Percentiles rank a stretch among this genome's conserved stretches.
These are phyloP conservation scores for Acorus gramineus DNA, from an alignment of 106 monocot species.

Conservation along the genomic window DNA sequence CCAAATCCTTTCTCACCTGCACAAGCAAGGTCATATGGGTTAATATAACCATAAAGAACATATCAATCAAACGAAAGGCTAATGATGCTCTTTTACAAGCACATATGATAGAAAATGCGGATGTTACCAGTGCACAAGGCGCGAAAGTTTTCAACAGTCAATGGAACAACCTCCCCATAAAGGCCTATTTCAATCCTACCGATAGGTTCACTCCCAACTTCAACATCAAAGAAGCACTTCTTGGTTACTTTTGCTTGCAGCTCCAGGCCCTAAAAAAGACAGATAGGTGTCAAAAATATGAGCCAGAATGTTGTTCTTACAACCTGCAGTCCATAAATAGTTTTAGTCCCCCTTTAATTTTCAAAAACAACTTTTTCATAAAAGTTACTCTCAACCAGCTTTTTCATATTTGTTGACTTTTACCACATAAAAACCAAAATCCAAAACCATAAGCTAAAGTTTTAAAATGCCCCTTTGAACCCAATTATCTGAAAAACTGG, in stretches of 20 bases:
- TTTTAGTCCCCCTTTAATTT: too few relatives aligned
- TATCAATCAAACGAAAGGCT: neutral
- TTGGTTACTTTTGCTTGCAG: slow-evolving; percentile 58
- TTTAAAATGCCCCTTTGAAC: too few relatives aligned
- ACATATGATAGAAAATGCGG: neutral
- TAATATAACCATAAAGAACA: neutral
- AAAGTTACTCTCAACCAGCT: too few relatives aligned
- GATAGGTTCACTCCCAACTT: slow-evolving; percentile 60
- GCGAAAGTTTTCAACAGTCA: slow-evolving; percentile 70
- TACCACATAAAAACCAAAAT: too few relatives aligned
- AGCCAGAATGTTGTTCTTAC: too few relatives aligned
- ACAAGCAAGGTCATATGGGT: neutral
- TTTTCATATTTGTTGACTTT: too few relatives aligned
- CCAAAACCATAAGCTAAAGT: too few relatives aligned
- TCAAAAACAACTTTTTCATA: too few relatives aligned
- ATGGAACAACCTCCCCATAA: slow-evolving; percentile 66
- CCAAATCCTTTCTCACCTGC: slow-evolving; percentile 75
- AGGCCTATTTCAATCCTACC: slow-evolving; percentile 71
- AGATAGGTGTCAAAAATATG: too few relatives aligned
- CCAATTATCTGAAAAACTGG: too few relatives aligned
- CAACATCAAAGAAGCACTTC: slow-evolving; percentile 85
- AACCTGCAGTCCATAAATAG: too few relatives aligned
- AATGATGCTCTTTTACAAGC: too few relatives aligned
- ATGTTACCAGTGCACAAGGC: slow-evolving; percentile 67
- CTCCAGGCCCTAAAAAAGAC: slow-evolving; percentile 22